Conservation (phyloP, 371 early-diverging fungal species). For the Nosema granulosis region DNA sequence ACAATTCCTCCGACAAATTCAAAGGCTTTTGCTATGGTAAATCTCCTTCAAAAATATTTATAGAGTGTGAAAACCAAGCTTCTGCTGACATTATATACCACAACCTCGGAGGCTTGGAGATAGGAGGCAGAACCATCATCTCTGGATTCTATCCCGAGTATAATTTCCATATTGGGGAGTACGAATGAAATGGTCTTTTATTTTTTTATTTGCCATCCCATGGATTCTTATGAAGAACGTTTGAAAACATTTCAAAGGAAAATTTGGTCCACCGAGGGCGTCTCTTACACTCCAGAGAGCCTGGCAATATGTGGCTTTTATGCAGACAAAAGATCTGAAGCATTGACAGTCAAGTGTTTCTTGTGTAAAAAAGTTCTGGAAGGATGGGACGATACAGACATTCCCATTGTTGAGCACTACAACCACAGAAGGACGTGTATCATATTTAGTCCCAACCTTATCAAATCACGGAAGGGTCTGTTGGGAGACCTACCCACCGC, state of each 20-base stretch:
- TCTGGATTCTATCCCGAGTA: constrained; percentile 36
- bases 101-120: constrained; percentile 21
- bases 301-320: constrained; percentile 33
- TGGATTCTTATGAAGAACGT: constrained; percentile 42
- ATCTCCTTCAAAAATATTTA: neutral
- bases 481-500: constrained; percentile 1
- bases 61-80: constrained; percentile 18
- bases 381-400: constrained; percentile 52
- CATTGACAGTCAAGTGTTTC: constrained; percentile 47
- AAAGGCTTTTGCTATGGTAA: neutral
- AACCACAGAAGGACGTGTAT: constrained; percentile 49
- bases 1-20: too few species aligned
- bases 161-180: constrained; percentile 24
- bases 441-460: constrained; percentile 37
- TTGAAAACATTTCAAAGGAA: constrained; percentile 32
- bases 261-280: constrained; percentile 15
- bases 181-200: neutral
- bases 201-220: neutral
- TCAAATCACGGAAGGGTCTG: neutral
- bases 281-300: constrained; percentile 6
- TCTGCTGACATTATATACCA: neutral
- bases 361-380: constrained; percentile 58
- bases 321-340: neutral
- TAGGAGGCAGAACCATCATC: constrained; percentile 13
- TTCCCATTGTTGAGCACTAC: constrained; percentile 56